phyloP scores from a whole-genome alignment of 306 rosid genomes.

The Fragaria iinumae region DNA sequence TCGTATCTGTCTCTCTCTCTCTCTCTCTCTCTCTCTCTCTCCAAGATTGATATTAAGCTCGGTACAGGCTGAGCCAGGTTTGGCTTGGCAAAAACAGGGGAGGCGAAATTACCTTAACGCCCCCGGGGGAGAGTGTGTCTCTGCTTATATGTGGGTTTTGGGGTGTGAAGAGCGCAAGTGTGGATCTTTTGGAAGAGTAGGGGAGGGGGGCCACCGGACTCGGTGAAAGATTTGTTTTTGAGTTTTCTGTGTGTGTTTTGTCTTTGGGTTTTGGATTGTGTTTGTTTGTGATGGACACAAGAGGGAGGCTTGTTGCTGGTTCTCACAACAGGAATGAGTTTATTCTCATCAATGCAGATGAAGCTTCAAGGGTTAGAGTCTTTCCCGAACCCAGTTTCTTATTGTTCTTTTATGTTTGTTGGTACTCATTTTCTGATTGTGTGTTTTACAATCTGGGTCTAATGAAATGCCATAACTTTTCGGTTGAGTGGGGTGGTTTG shows the following conservation, averaged over 20 bases:
- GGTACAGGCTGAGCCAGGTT: conserved; percentile 33
- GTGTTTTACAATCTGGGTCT: not conserved
- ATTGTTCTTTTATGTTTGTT: not conserved
- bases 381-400: not conserved
- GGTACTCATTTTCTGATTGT: conserved; percentile 16
- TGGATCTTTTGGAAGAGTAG: conserved; percentile 34
- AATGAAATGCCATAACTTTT: conserved; percentile 5
- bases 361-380: conserved; percentile 63
- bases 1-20: conserved; percentile 11
- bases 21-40: not conserved
- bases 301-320: conserved; percentile 94
- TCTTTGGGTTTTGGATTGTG: not conserved
- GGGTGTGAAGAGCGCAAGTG: conserved; percentile 40
- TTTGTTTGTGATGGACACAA: conserved; percentile 60
- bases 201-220: conserved; percentile 13
- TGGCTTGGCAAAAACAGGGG: conserved; percentile 29
- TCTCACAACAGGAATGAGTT: conserved; percentile 98
- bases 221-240: conserved; percentile 34
- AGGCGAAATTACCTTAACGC: not conserved
- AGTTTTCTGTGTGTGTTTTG: not conserved
- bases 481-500: conserved; percentile 23
- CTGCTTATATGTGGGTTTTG: conserved; percentile 23
- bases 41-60: conserved; percentile 15
- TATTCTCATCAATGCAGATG: conserved; percentile 97
- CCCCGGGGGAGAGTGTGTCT: not conserved